Evolutionary conservation across 768 basidiomycete species (phyloP), one percentile per base, ranked within the genome.

Genomic region (Termitomyces heimii): DNA sequence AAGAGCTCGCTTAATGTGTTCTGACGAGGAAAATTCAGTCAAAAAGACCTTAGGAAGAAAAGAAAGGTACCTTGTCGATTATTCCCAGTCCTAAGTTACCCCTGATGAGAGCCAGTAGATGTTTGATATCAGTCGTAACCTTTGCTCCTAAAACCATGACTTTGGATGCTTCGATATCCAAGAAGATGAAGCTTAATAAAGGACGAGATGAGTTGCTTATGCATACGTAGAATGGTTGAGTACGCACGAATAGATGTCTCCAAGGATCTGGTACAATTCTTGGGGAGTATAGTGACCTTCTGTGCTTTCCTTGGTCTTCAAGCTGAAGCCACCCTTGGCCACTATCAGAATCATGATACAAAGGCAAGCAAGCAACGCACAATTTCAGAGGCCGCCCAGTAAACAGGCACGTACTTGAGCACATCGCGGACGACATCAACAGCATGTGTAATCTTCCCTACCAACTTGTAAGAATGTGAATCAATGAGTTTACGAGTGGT

Each of bases 371-470:
- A 7, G 35, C 2, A 44, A 29, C 44, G 2, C 59, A 92, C 92
- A 34, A 93, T 71, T 46, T 90, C 84, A 22, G 69, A 70, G 4
- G 88, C 84, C 28, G 77, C 82, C 88, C 90, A 94, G 59, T 81
- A 70, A 26, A 90, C 70, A 12, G 92, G 85, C 1, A 87, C 77
- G 35, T 74, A 64, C 65, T 81, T 85, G 57, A 92, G 64, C 8
- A 92, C 87, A 61, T 88, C 82, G 16, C 78, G 77, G 13, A 87
- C 84, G 48, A 93, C 71, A 64, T 94, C 87, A 18, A 91, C 77
- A 40, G 75, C 78, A 28, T 66, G 72, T 5, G 73, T 73, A 37
- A 80, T 77, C 24, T 77, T 72, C n/a, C 81, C 83, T 14, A 86
- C 78, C n/a, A 84, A 66, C 2, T 75, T 64, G 67, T 74, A 88